Conservation (phyloP, 306 rosid species). For the Vicia faba region DNA sequence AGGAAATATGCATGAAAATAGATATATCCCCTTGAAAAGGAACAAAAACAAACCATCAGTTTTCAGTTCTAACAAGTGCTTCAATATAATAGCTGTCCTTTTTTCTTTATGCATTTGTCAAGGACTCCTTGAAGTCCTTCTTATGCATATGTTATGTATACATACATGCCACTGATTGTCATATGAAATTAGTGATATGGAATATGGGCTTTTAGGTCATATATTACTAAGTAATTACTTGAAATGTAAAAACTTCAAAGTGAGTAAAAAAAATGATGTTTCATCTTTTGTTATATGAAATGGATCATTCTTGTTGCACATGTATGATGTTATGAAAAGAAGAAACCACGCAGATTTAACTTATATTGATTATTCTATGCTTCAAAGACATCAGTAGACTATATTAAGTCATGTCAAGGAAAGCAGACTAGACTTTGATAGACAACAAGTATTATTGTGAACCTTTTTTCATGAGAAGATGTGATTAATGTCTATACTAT, state of each 20-base stretch:
- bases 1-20: neutral
- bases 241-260: neutral
- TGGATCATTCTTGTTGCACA: neutral
- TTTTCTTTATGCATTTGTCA: neutral
- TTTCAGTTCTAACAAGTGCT: neutral
- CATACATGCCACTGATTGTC: conserved; percentile 12
- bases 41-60: neutral
- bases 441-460: neutral
- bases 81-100: conserved; percentile 5
- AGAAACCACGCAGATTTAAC: neutral
- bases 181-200: conserved; percentile 2
- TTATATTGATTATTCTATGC: neutral
- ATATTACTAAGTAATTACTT: neutral
- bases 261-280: neutral
- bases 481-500: neutral
- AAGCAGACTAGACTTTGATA: neutral
- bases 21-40: conserved; percentile 9
- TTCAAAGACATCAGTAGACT: neutral
- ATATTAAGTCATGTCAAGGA: neutral
- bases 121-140: neutral
- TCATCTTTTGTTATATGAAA: neutral
- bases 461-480: neutral
- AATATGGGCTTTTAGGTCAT: neutral
- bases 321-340: neutral
- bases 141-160: neutral